Percentiles rank a stretch among this genome's conserved stretches.
These are phyloP conservation scores for Nicotiana benthamiana DNA, from an alignment of 257 asterid species.

Conservation along the genomic window DNA sequence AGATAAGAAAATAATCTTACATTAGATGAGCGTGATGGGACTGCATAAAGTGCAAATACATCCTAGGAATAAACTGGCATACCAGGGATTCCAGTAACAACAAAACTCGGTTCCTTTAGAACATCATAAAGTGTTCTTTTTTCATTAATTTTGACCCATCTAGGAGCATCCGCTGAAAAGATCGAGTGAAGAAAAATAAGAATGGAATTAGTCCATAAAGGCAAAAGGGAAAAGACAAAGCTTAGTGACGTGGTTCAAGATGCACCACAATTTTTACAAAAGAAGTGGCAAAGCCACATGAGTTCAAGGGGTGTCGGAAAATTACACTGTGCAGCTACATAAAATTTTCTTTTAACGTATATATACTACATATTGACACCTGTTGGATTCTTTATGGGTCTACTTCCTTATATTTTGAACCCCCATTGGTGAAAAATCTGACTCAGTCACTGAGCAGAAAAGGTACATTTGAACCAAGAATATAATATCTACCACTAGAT, in stretches of 20 bases:
- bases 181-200: background rate
- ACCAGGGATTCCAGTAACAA: conserved; percentile 91
- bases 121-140: conserved; percentile 60
- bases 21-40: background rate
- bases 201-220: background rate
- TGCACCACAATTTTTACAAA: background rate
- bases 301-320: no score
- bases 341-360: no score
- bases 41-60: background rate
- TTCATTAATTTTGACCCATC: conserved; percentile 67
- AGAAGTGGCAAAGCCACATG: no score
- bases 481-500: background rate
- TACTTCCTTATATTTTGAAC: no score
- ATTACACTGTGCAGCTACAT: no score
- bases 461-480: background rate
- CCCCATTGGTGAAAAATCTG: no score
- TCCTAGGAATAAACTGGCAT: conserved; percentile 12
- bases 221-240: background rate
- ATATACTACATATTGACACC: no score
- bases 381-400: no score
- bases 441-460: background rate
- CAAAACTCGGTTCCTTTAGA: conserved; percentile 43
- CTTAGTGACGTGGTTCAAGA: background rate
- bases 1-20: conserved; percentile 5
- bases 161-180: conserved; percentile 34